A percentile compares a stretch with the other conserved stretches of the same genome.
phyloP scores from a whole-genome alignment of 495 filamentous ascomycete genomes.

The Tetracladium setigerum region DNA sequence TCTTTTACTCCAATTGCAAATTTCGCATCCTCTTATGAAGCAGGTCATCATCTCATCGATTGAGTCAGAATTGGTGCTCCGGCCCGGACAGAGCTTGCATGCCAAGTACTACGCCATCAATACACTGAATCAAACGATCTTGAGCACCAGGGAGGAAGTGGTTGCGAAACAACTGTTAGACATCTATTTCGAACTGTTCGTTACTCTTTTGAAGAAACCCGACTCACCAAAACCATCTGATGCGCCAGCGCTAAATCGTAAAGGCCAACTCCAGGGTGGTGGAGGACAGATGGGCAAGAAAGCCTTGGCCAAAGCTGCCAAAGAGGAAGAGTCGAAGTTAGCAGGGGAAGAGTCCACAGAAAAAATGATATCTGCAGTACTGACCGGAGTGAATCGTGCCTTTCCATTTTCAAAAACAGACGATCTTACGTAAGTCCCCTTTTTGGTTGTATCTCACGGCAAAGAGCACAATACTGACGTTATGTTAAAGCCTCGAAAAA shows the following conservation, averaged over 20 bases:
- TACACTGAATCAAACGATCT: conserved; percentile 90
- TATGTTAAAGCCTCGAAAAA: conserved; percentile 53
- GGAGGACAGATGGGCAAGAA: conserved; percentile 40
- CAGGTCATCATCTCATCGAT: conserved; percentile 72
- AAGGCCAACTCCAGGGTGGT: conserved; percentile 42
- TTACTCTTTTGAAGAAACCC: conserved; percentile 61
- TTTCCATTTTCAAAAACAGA: conserved; percentile 86
- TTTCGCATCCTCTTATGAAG: conserved; percentile 89
- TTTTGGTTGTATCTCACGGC: conserved; percentile 21
- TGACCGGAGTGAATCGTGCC: conserved; percentile 92
- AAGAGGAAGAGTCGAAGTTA: conserved; percentile 47
- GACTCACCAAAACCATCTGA: conserved; percentile 11
- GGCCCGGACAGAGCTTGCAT: conserved; percentile 75
- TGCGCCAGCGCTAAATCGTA: conserved; percentile 26
- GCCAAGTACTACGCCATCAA: conserved; percentile 95
- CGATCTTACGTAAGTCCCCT: conserved; percentile 53
- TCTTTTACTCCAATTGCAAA: conserved; percentile 81
- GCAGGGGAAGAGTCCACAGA: conserved; percentile 66
- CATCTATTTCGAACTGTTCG: conserved; percentile 85
- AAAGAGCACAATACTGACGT: no score
- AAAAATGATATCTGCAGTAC: conserved; percentile 81
- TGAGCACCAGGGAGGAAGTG: conserved; percentile 72
- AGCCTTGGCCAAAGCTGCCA: conserved; percentile 37
- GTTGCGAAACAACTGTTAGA: conserved; percentile 76
- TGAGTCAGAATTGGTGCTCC: conserved; percentile 79